phyloP scores from a whole-genome alignment of 2,329 filamentous ascomycete genomes.

The Sporothrix humicola region DNA sequence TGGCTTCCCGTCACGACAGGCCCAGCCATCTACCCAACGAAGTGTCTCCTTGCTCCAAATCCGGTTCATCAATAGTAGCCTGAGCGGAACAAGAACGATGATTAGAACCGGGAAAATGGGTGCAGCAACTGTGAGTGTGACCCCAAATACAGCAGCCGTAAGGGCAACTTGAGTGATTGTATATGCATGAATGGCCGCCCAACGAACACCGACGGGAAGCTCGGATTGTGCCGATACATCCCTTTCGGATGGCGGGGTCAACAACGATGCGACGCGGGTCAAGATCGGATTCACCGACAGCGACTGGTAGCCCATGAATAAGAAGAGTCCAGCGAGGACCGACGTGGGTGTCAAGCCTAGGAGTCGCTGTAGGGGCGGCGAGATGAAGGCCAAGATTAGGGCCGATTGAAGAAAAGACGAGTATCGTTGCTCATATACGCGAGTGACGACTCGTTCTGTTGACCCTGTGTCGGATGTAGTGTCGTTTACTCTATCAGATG shows the following conservation, averaged over 20 bases:
- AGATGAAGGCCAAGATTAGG: conserved; percentile 27
- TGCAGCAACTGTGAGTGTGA: conserved; percentile 31
- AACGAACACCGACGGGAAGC: conserved; percentile 21
- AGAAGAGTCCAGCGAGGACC: conserved; percentile 26
- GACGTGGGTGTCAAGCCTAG: conserved; percentile 29
- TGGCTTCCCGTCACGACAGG: conserved; percentile 59
- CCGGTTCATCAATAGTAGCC: conserved; percentile 64
- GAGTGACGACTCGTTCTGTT: background rate
- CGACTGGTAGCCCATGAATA: conserved; percentile 31
- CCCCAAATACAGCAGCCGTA: conserved; percentile 22
- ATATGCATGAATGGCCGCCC: conserved; percentile 28
- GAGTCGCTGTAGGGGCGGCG: conserved; percentile 22
- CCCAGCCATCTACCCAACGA: conserved; percentile 52
- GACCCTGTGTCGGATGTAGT: background rate
- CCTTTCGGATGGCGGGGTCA: conserved; percentile 27
- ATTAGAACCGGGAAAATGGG: conserved; percentile 64
- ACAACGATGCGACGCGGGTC: conserved; percentile 14
- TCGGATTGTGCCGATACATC: background rate
- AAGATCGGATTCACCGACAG: conserved; percentile 30
- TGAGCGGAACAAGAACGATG: conserved; percentile 66
- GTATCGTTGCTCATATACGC: conserved; percentile 24
- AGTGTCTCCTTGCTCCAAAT: conserved; percentile 65
- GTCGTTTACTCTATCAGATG: background rate
- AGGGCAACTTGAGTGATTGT: conserved; percentile 25
- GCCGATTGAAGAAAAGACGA: conserved; percentile 23